phyloP scores from a whole-genome alignment of 306 rosid genomes.

The Prosopis cineraria region DNA sequence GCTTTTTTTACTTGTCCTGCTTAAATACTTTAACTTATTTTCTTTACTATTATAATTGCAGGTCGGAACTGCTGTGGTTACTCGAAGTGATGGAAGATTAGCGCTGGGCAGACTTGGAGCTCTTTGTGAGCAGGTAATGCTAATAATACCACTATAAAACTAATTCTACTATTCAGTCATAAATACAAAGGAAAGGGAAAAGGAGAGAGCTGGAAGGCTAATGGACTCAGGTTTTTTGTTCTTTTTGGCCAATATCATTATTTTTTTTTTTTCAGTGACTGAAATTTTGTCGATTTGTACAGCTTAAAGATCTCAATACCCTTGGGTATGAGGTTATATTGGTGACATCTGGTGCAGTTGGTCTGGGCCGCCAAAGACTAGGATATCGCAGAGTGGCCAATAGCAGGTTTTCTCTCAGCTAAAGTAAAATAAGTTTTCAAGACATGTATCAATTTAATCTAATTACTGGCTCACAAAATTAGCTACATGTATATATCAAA shows the following conservation, averaged over 20 bases:
- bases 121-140: slow-evolving; percentile 86
- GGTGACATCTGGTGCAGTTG: slow-evolving; percentile 97
- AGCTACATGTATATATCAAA: neutral
- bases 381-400: slow-evolving; percentile 84
- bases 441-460: slow-evolving; percentile 3
- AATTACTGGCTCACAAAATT: slow-evolving; percentile 17
- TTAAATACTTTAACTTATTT: neutral
- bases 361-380: slow-evolving; percentile 91
- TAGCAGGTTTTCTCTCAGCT: slow-evolving; percentile 63
- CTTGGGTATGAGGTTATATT: slow-evolving; percentile 87
- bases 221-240: neutral
- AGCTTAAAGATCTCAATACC: slow-evolving; percentile 79
- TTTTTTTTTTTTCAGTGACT: slow-evolving; percentile 17
- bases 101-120: slow-evolving; percentile 93
- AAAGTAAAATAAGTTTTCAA: neutral
- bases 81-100: slow-evolving; percentile 85
- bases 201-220: neutral
- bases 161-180: neutral
- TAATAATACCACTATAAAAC: neutral
- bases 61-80: slow-evolving; percentile 98
- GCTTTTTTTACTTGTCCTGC: neutral
- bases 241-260: neutral
- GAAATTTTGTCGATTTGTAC: slow-evolving; percentile 27
- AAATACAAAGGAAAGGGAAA: neutral
- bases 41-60: slow-evolving; percentile 34